phyloP scores from a whole-genome alignment of 306 rosid species.

The Macrotyloma uniflorum region DNA sequence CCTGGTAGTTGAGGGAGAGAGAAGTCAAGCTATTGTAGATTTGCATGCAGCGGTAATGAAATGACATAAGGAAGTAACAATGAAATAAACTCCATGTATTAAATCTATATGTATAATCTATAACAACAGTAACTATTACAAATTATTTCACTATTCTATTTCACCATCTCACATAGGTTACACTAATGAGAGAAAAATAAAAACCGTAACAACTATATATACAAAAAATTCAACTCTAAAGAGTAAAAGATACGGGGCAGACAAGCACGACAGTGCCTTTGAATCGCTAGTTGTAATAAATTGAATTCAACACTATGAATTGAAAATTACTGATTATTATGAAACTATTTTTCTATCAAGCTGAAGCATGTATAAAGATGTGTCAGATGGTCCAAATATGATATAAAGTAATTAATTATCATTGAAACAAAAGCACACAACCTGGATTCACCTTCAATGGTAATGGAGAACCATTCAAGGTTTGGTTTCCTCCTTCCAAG shows the following conservation, averaged over 20 bases:
- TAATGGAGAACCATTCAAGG: constrained; percentile 70
- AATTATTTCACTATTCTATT: too few relatives aligned
- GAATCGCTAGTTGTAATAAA: not conserved
- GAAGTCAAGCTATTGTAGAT: constrained; percentile 3
- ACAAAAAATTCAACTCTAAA: too few relatives aligned
- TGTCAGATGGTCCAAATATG: not conserved
- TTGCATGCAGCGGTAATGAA: not conserved
- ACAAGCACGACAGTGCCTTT: too few relatives aligned
- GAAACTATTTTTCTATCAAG: not conserved
- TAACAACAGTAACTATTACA: too few relatives aligned
- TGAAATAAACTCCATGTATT: not conserved
- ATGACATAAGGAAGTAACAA: not conserved
- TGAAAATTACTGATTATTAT: not conserved
- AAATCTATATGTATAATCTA: not conserved
- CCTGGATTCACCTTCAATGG: constrained; percentile 83
- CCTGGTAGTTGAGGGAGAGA: constrained; percentile 50
- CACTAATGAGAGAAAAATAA: too few relatives aligned
- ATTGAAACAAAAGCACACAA: constrained; percentile 35
- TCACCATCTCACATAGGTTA: too few relatives aligned
- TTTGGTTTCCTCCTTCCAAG: constrained; percentile 69
- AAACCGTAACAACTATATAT: too few relatives aligned
- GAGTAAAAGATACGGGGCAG: too few relatives aligned
- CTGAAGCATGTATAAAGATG: not conserved
- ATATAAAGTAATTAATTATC: not conserved
- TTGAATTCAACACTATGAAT: not conserved